phyloP scores from a whole-genome alignment of 2,329 filamentous ascomycete species.

The Fusarium piperis region DNA sequence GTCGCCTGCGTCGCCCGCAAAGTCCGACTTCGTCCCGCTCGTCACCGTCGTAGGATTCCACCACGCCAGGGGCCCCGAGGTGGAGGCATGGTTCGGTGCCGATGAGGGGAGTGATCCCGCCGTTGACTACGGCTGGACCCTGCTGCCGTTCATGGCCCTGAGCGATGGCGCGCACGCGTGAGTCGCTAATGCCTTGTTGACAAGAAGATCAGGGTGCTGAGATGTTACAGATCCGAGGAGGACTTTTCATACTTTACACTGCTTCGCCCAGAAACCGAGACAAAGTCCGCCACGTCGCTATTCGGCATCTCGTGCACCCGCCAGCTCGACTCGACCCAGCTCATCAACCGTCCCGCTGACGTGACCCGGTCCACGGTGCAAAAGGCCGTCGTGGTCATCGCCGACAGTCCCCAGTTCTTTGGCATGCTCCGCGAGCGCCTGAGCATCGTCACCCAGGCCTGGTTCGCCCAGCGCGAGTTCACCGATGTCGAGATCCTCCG shows the following conservation, averaged over 20 bases:
- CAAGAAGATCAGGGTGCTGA: conserved; percentile 21
- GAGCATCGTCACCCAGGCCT: conserved; percentile 89
- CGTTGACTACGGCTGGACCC: conserved; percentile 84
- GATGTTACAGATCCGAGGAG: conserved; percentile 77
- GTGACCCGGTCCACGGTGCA: conserved; percentile 98
- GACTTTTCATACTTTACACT: conserved; percentile 99
- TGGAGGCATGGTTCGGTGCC: conserved; percentile 89
- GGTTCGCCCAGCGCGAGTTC: conserved; percentile 96
- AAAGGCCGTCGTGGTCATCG: conserved; percentile 96
- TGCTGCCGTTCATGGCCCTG: conserved; percentile 96
- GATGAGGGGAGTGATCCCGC: conserved; percentile 81
- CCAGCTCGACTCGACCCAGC: conserved; percentile 82
- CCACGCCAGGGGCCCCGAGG: conserved; percentile 88
- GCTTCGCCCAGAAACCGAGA: conserved; percentile 67
- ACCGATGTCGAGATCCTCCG: conserved; percentile 88
- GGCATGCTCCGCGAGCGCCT: conserved; percentile 90
- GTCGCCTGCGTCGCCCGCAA: conserved; percentile 44
- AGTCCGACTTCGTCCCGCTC: conserved; percentile 68
- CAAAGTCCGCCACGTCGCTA: conserved; percentile 76
- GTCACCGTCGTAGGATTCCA: conserved; percentile 87
- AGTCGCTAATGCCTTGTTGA: conserved; percentile 47
- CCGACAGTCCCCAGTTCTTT: conserved; percentile 88
- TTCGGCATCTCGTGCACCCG: conserved; percentile 97
- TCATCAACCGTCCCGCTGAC: conserved; percentile 83
- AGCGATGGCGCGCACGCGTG: conserved; percentile 95